These are phyloP conservation scores for Tricholoma furcatifolium DNA, from an alignment of 768 basidiomycete genomes.

Conservation along the genomic window DNA sequence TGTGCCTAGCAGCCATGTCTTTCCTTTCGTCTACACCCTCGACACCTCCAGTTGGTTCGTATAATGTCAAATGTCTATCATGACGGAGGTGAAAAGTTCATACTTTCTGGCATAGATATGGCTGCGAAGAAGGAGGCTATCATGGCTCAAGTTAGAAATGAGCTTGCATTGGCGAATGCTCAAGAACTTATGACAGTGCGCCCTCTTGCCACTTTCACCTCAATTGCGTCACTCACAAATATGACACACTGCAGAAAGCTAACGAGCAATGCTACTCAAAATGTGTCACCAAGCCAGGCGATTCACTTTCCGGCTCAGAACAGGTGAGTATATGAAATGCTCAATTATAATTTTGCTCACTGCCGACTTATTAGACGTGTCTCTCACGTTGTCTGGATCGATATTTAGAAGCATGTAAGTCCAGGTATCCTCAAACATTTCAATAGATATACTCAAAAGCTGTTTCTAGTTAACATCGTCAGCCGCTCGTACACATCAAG, in stretches of 20 bases:
- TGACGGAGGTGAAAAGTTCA: background rate
- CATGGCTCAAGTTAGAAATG: constrained; percentile 65
- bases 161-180: constrained; percentile 72
- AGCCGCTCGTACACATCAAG: constrained; percentile 65
- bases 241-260: constrained; percentile 64
- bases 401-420: constrained; percentile 84
- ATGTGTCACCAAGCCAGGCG: constrained; percentile 75
- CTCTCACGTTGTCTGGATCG: constrained; percentile 74
- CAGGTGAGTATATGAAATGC: constrained; percentile 46
- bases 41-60: background rate
- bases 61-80: background rate
- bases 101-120: constrained; percentile 33
- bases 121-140: constrained; percentile 48
- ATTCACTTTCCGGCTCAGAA: constrained; percentile 66
- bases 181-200: constrained; percentile 81
- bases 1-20: constrained; percentile 4
- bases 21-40: constrained; percentile 2
- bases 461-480: constrained; percentile 68
- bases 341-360: constrained; percentile 1
- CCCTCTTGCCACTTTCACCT: background rate
- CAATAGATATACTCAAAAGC: background rate
- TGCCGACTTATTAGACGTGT: constrained; percentile 54
- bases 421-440: background rate
- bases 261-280: constrained; percentile 77
- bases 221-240: background rate